Evolutionary conservation across 1,284 basidiomycete genomes (phyloP).

Genomic region (Tausonia pullulans): DNA sequence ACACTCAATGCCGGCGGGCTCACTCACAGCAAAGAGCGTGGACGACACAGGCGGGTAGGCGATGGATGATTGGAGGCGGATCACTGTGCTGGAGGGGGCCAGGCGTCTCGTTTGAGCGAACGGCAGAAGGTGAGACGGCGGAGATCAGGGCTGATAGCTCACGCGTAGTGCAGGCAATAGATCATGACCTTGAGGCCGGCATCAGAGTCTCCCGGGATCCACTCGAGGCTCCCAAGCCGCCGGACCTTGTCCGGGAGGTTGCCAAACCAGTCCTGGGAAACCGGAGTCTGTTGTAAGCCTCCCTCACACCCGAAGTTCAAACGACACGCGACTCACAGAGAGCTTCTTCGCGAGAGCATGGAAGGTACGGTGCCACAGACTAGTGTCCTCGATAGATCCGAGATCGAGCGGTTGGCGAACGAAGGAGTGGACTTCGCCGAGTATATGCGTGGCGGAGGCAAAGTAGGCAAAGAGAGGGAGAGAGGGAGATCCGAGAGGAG

Average conservation of each 20-base stretch:
- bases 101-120: not conserved
- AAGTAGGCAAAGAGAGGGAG: conserved; percentile 5
- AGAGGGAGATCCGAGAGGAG: not conserved
- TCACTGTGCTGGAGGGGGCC: not conserved
- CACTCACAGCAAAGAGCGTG: not conserved
- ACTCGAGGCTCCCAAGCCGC: not conserved
- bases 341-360: not conserved
- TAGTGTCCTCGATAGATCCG: not conserved
- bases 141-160: not conserved
- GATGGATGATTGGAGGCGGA: conserved; percentile 8
- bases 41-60: conserved; percentile 15
- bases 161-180: not conserved
- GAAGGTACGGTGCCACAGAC: conserved; percentile 1
- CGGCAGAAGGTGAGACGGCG: not conserved
- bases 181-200: conserved; percentile 6
- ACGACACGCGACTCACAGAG: too few species aligned
- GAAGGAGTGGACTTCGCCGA: conserved; percentile 13
- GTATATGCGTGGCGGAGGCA: conserved; percentile 4
- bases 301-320: too few species aligned
- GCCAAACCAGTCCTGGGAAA: not conserved
- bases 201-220: conserved; percentile 1
- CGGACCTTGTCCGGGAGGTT: conserved; percentile 1
- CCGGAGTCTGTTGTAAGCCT: too few species aligned
- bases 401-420: conserved; percentile 10
- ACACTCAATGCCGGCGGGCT: conserved; percentile 2